Evolutionary conservation across 768 basidiomycete genomes (phyloP), one percentile per base, ranked within the genome.

Genomic region (Cyathus striatus): DNA sequence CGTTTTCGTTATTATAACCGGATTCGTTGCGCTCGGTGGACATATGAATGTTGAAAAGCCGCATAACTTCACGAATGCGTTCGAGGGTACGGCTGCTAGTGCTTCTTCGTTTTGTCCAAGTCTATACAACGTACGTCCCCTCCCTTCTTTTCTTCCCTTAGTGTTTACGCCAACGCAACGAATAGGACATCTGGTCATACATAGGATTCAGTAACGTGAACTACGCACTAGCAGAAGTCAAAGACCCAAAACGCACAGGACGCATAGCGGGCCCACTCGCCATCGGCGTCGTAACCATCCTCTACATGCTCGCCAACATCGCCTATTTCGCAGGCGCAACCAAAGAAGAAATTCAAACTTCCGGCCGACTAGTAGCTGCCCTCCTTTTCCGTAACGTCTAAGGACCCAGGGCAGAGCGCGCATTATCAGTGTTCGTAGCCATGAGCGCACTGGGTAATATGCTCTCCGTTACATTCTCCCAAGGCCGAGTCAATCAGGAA

Each of bases 241-340:
- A 63, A 24, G 65, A 79, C 41, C 81, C 81, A 1, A 62, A 76
- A 2, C 63, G 69, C 17, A 81, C 78, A 0, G 65, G 83, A 54
- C 72, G 72, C 42, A 61, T 66, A 9, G 81, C 79, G 1, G 77
- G 72, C 3, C 78, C 79, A 9, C 52, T 76, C 1, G 78, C 79
- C 0, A 66, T 81, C 48, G 36, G 57, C 5, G 58, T 68, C 17
- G 72, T 79, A 12, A 61, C 74, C 0, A 48, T 70, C 0, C 63
- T 73, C 6, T 83, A 81, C 49, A 16, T 81, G 23, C 59, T 69
- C 3, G 69, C 74, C 23, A 80, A 80, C 45, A 46, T 80, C n/a
- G 76, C 78, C 4, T 82, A 81, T 50, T 73, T 79, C 40, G 71
- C 70, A 3, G 79, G 72, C n/a, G 74, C 79, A 16, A 69, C 77